Percentiles rank a stretch among this genome's conserved stretches.
Evolutionary conservation across 2,329 filamentous ascomycete genomes (phyloP).

Genomic region (Colletotrichum tabaci): DNA sequence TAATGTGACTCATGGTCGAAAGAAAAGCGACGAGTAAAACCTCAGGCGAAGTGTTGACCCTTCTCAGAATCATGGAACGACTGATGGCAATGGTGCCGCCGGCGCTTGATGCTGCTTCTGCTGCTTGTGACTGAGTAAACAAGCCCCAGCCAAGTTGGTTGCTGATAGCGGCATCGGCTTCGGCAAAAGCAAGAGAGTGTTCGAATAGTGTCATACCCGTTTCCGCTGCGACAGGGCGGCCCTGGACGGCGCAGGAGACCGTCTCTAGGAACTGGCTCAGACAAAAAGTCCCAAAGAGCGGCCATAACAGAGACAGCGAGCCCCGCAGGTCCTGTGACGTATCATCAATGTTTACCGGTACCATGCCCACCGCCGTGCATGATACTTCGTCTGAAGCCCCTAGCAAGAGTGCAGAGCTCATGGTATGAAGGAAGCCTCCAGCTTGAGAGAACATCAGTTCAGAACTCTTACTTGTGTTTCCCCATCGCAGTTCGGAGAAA

Average conservation of each 20-base stretch:
- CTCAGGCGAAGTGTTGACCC: slow-evolving; percentile 91
- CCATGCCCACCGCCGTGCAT: slow-evolving; percentile 83
- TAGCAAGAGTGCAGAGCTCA: slow-evolving; percentile 81
- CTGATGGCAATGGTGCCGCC: slow-evolving; percentile 63
- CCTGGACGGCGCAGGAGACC: slow-evolving; percentile 88
- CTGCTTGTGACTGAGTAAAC: slow-evolving; percentile 66
- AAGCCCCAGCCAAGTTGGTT: slow-evolving; percentile 82
- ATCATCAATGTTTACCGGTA: slow-evolving; percentile 67
- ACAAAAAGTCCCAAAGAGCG: slow-evolving; percentile 78
- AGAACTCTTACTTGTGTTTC: slow-evolving; percentile 74
- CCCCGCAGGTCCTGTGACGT: slow-evolving; percentile 73
- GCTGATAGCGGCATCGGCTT: slow-evolving; percentile 90
- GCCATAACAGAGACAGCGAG: slow-evolving; percentile 84
- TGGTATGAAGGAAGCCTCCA: slow-evolving; percentile 78
- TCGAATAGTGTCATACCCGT: slow-evolving; percentile 98
- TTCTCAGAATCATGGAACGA: slow-evolving; percentile 78
- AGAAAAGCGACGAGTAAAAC: slow-evolving; percentile 88
- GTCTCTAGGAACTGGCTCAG: slow-evolving; percentile 92
- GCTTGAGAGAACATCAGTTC: slow-evolving; percentile 79
- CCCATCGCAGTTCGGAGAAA: slow-evolving; percentile 79
- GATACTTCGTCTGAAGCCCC: slow-evolving; percentile 82
- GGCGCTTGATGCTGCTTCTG: slow-evolving; percentile 44
- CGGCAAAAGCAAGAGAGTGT: slow-evolving; percentile 94
- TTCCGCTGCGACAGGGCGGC: slow-evolving; percentile 83
- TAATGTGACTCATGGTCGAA: slow-evolving; percentile 90